Conservation (phyloP, 805 yeast species). For the Candida stauntonica region DNA sequence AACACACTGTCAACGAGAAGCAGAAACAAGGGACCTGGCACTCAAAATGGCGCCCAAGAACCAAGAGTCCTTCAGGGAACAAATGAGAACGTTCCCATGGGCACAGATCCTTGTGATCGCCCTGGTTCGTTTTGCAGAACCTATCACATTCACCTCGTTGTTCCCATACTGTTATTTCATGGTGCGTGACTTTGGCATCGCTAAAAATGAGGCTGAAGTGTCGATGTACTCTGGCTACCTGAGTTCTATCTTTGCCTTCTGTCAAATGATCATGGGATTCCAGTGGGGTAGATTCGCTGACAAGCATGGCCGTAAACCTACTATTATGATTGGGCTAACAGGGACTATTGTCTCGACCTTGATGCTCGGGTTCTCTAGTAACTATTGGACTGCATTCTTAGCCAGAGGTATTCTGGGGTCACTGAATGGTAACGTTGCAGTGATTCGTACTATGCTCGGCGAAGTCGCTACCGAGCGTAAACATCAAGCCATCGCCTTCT, state of each 20-base stretch:
- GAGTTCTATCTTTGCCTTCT: conserved; percentile 57
- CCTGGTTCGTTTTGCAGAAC: conserved; percentile 53
- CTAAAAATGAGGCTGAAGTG: conserved; percentile 47
- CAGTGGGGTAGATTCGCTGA: conserved; percentile 60
- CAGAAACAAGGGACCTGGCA: too few relatives aligned
- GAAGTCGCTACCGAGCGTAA: conserved; percentile 52
- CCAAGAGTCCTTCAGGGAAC: conserved; percentile 38
- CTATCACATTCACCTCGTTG: conserved; percentile 58
- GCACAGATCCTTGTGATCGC: conserved; percentile 40
- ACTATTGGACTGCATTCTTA: conserved; percentile 46
- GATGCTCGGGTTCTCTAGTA: conserved; percentile 49
- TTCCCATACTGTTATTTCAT: conserved; percentile 63
- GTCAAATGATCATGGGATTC: conserved; percentile 52
- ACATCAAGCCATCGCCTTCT: conserved; percentile 61
- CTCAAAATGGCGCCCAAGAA: conserved; percentile 6
- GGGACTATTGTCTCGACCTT: conserved; percentile 49
- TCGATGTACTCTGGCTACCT: conserved; percentile 59
- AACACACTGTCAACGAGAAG: too few relatives aligned
- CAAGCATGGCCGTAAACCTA: conserved; percentile 50
- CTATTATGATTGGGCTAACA: conserved; percentile 45
- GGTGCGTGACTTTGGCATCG: conserved; percentile 53
- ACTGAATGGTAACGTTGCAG: conserved; percentile 61
- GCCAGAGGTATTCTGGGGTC: conserved; percentile 54
- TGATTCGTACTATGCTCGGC: conserved; percentile 58
- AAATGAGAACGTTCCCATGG: conserved; percentile 53